Conservation (phyloP, 1,284 basidiomycete genomes). For the Apiotrichum porosum region DNA sequence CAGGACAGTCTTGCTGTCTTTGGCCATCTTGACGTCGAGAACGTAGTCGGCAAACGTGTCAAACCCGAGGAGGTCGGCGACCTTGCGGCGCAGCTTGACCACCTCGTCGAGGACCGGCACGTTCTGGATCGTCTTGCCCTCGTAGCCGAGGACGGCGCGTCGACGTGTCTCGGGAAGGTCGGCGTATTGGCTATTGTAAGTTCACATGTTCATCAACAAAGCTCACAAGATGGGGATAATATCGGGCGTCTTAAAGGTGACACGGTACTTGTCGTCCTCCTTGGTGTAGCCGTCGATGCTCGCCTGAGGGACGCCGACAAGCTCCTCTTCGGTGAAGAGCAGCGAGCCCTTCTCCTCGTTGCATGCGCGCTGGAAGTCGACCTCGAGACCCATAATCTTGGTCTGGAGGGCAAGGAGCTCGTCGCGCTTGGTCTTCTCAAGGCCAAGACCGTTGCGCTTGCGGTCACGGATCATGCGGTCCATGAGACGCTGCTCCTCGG, state of each 20-base stretch:
- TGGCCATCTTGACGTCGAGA: slow-evolving; percentile 23
- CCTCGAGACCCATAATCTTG: slow-evolving; percentile 14
- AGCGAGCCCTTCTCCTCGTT: slow-evolving; percentile 22
- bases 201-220: slow-evolving; percentile 1
- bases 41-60: slow-evolving; percentile 19
- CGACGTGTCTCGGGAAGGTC: slow-evolving; percentile 17
- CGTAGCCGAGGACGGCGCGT: slow-evolving; percentile 13
- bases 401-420: slow-evolving; percentile 16
- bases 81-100: slow-evolving; percentile 14
- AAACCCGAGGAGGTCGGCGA: slow-evolving; percentile 15
- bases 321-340: slow-evolving; percentile 16
- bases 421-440: slow-evolving; percentile 14
- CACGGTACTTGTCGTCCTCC: slow-evolving; percentile 18
- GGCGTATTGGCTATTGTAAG: slow-evolving; percentile 15
- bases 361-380: slow-evolving; percentile 19
- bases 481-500: slow-evolving; percentile 17
- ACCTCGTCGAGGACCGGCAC: slow-evolving; percentile 15
- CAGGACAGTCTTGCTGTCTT: slow-evolving; percentile 16
- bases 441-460: slow-evolving; percentile 14
- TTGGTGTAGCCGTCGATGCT: slow-evolving; percentile 12
- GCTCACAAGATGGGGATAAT: slow-evolving; percentile 16
- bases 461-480: slow-evolving; percentile 18
- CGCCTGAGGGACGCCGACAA: slow-evolving; percentile 16
- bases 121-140: slow-evolving; percentile 18
- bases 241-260: slow-evolving; percentile 21